Conservation (phyloP, 129 eudicot species). For the Pseudognaphalium luteoalbum region DNA sequence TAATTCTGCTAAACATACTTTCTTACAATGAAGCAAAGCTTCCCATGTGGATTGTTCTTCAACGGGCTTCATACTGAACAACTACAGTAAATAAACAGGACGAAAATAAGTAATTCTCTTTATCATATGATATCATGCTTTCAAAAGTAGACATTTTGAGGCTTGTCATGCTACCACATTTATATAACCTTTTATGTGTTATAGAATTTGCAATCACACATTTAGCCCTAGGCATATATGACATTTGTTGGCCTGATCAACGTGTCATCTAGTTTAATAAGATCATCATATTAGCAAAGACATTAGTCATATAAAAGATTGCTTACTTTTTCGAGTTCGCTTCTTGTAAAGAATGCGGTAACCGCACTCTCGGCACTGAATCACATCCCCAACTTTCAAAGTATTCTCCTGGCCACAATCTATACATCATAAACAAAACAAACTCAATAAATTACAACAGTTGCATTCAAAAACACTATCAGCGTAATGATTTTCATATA, state of each 20-base stretch:
- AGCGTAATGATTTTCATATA: too few species aligned
- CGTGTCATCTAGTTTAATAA: background rate
- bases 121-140: background rate
- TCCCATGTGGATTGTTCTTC: conserved; percentile 23
- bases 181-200: background rate
- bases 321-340: conserved; percentile 75
- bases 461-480: too few species aligned
- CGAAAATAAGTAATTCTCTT: background rate
- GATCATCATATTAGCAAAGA: too few species aligned
- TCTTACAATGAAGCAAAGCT: background rate
- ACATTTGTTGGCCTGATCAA: background rate
- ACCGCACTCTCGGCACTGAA: conserved; percentile 92
- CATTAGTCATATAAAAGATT: background rate
- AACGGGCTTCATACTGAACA: conserved; percentile 93
- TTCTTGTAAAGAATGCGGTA: conserved; percentile 90
- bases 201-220: too few species aligned
- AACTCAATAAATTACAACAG: too few species aligned
- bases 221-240: background rate
- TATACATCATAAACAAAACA: conserved; percentile 19
- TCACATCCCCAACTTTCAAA: conserved; percentile 83
- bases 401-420: conserved; percentile 88
- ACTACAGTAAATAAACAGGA: conserved; percentile 46
- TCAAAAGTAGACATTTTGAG: background rate
- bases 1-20: conserved; percentile 15
- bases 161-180: background rate